Evolutionary conservation across 768 basidiomycete genomes (phyloP).

Genomic region (Calocybe indica): DNA sequence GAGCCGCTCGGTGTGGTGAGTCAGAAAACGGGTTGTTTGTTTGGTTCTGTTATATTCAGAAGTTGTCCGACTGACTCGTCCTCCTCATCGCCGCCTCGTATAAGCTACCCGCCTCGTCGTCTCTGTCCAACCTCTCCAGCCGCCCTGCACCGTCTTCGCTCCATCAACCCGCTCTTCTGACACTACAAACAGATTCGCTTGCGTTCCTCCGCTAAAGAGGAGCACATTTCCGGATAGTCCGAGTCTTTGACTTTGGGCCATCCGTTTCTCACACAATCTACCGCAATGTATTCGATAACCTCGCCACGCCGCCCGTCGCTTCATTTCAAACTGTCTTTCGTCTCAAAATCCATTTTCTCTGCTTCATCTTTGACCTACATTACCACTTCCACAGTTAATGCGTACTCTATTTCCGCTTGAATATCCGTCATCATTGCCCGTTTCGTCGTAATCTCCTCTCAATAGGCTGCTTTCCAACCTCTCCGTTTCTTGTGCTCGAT

Average conservation of each 20-base stretch:
- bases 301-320: conserved; percentile 16
- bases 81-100: background rate
- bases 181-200: background rate
- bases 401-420: conserved; percentile 28
- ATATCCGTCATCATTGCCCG: conserved; percentile 9
- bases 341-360: conserved; percentile 11
- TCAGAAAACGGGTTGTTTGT: background rate
- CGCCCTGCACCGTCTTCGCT: background rate
- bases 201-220: conserved; percentile 22
- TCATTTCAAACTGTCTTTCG: conserved; percentile 14
- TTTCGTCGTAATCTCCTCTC: conserved; percentile 5
- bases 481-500: conserved; percentile 16
- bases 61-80: background rate
- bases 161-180: no score
- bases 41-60: background rate
- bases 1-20: background rate
- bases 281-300: conserved; percentile 33
- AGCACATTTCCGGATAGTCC: conserved; percentile 37
- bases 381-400: conserved; percentile 23
- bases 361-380: conserved; percentile 13
- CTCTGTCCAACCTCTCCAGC: background rate
- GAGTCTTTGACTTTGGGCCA: conserved; percentile 34
- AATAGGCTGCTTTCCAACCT: background rate
- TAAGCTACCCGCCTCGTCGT: background rate
- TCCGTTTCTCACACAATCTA: conserved; percentile 23